phyloP scores from a whole-genome alignment of 2,329 filamentous ascomycete species.

The Exophiala dermatitidis region DNA sequence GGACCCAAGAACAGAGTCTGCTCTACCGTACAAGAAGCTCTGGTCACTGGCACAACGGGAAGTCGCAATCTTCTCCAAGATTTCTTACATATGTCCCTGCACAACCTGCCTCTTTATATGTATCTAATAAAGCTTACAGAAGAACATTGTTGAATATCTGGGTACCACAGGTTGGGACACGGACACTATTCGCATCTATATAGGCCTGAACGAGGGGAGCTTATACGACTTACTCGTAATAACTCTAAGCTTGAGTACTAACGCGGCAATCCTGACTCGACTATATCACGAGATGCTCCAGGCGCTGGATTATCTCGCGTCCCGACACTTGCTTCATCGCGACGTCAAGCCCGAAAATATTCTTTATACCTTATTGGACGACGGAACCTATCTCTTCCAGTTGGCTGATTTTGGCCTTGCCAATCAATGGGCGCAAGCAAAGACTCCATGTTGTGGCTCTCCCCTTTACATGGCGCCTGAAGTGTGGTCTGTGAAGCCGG shows the following conservation, averaged over 20 bases:
- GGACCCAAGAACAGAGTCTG: neutral
- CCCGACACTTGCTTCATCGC: slow-evolving; percentile 20
- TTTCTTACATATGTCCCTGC: neutral
- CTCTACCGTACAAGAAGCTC: neutral
- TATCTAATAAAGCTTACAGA: neutral
- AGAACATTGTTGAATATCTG: neutral
- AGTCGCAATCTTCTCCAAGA: neutral
- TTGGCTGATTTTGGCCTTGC: slow-evolving; percentile 27
- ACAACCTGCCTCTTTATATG: neutral
- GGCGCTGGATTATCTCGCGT: slow-evolving; percentile 25
- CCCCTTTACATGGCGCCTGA: slow-evolving; percentile 25
- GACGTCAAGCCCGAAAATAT: slow-evolving; percentile 28
- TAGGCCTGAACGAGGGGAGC: neutral
- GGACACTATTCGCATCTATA: neutral
- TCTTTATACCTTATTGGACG: slow-evolving; percentile 20
- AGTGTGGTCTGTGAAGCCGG: neutral
- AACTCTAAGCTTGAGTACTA: neutral
- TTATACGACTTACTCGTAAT: neutral
- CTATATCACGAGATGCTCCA: slow-evolving; percentile 21
- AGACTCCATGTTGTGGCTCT: slow-evolving; percentile 9
- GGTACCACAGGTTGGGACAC: neutral
- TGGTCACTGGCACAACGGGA: neutral
- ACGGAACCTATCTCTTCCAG: slow-evolving; percentile 16
- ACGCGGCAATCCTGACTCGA: slow-evolving; percentile 7
- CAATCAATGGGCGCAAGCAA: slow-evolving; percentile 9